phyloP scores from a whole-genome alignment of 192 early-diverging fungal genomes.

The Paraglomus brasilianum region DNA sequence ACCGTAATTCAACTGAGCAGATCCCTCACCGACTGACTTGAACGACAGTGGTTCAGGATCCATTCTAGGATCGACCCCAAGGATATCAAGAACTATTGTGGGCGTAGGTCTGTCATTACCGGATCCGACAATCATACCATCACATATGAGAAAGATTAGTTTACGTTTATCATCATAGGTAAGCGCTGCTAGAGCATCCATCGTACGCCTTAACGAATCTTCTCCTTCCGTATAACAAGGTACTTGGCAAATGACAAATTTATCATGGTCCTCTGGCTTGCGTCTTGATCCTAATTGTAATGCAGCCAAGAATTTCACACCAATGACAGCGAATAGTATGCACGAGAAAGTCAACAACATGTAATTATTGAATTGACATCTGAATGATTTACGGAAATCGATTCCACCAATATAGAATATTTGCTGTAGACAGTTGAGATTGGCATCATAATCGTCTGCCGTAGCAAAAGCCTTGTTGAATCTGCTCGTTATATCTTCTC shows the following conservation, averaged over 20 bases:
- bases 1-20: constrained; percentile 89
- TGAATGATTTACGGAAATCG: constrained; percentile 75
- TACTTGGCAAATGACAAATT: constrained; percentile 94
- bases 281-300: constrained; percentile 70
- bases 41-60: constrained; percentile 78
- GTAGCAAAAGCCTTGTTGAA: constrained; percentile 52
- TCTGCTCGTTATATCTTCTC: constrained; percentile 52
- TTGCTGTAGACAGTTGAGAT: constrained; percentile 72
- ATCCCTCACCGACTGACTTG: constrained; percentile 86
- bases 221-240: constrained; percentile 95
- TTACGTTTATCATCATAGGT: constrained; percentile 87
- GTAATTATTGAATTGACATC: constrained; percentile 84
- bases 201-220: constrained; percentile 77
- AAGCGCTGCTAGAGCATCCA: constrained; percentile 76
- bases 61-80: constrained; percentile 78
- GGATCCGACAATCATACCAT: constrained; percentile 92
- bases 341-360: constrained; percentile 74
- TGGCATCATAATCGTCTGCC: constrained; percentile 33
- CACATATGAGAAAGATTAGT: constrained; percentile 82
- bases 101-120: constrained; percentile 97
- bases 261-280: constrained; percentile 86
- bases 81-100: constrained; percentile 90
- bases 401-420: constrained; percentile 81
- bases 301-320: constrained; percentile 77
- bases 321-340: constrained; percentile 78